Conservation (phyloP, 495 filamentous ascomycete species). For the Penicillium herquei region DNA sequence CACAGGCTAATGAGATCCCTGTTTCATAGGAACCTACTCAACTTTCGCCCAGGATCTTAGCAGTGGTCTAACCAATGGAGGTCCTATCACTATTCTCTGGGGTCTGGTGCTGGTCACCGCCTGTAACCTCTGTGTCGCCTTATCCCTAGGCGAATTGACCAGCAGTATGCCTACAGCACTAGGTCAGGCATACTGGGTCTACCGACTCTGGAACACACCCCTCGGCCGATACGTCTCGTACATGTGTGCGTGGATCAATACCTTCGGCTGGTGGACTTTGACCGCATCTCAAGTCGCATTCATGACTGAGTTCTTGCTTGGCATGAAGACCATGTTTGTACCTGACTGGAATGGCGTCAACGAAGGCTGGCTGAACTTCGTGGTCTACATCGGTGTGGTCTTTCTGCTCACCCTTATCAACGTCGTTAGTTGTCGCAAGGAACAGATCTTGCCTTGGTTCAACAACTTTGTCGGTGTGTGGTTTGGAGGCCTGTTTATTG, state of each 20-base stretch:
- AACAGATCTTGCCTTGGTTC: conserved; percentile 42
- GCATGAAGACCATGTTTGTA: conserved; percentile 48
- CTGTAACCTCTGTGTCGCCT: conserved; percentile 48
- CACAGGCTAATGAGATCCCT: neutral
- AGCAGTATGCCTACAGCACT: conserved; percentile 50
- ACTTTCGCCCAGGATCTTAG: conserved; percentile 48
- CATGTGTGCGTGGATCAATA: conserved; percentile 53
- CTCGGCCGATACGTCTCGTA: conserved; percentile 43
- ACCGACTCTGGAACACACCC: conserved; percentile 38
- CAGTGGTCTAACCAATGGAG: conserved; percentile 47
- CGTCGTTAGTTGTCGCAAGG: conserved; percentile 44
- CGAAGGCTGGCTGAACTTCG: conserved; percentile 44
- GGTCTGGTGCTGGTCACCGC: conserved; percentile 44
- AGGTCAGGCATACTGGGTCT: conserved; percentile 50
- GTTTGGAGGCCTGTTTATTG: conserved; percentile 43
- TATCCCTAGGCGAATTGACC: conserved; percentile 47
- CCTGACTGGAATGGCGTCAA: conserved; percentile 37
- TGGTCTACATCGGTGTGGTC: conserved; percentile 43
- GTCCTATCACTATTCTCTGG: conserved; percentile 49
- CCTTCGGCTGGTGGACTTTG: conserved; percentile 51
- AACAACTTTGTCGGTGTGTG: conserved; percentile 51
- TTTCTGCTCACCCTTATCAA: conserved; percentile 41
- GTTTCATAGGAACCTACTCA: conserved; percentile 39
- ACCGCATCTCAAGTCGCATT: conserved; percentile 48
- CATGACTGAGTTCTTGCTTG: conserved; percentile 49